Base-by-base conservation (phyloP, 2,329 filamentous ascomycete species). In the Monosporascus sp. region DNA sequence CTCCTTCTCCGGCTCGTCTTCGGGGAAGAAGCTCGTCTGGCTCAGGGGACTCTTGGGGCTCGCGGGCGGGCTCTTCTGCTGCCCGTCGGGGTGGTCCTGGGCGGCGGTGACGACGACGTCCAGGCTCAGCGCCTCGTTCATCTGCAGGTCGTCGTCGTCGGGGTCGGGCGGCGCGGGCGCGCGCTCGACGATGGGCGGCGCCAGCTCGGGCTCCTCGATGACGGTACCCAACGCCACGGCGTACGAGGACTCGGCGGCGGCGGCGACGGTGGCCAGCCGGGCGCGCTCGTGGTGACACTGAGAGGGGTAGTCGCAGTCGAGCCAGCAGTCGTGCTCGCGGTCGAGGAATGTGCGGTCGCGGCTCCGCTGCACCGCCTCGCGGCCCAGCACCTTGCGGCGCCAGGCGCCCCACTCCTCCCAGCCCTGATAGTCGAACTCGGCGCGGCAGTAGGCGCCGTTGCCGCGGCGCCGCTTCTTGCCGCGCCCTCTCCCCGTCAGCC, bases 221-320 rank as follows among this genome's bases (percentile, higher is more conserved):
- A 50, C 25, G 9, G 24, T 6, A 2, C 24, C 14, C 22, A 46
- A 9, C 20, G 53, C 47, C 2, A 52, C 35, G 20, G 45, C 22
- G 24, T 47, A 27, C 15, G 50, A 39, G 2, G 66, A 63, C 51
- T 70, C 63, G 71, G 37, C 75, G 75, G 17, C 68, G 66, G 54
- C 67, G 68, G 65, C 38, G 8, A 76, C 72, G 62, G 81, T 80
- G 31, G 81, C 68, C 27, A 71, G 70, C 57, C 72, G 67, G 43
- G 71, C 71, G 5, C 69, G 69, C 47, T 65, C 72, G 15, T 70
- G 66, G 25, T 72, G 65, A 25, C 73, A 72, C 55, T 76, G 72
- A 25, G 72, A 68, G 2, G 75, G 74, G 58, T 74, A 83, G 37
- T 65, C 61, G 53, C 65, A 67, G 46, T 67, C 63, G 11, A 53